A percentile compares a stretch with the other conserved stretches of the same genome.
Conservation (phyloP, 2,329 filamentous ascomycete genomes). For the Penicillium polonicum region DNA sequence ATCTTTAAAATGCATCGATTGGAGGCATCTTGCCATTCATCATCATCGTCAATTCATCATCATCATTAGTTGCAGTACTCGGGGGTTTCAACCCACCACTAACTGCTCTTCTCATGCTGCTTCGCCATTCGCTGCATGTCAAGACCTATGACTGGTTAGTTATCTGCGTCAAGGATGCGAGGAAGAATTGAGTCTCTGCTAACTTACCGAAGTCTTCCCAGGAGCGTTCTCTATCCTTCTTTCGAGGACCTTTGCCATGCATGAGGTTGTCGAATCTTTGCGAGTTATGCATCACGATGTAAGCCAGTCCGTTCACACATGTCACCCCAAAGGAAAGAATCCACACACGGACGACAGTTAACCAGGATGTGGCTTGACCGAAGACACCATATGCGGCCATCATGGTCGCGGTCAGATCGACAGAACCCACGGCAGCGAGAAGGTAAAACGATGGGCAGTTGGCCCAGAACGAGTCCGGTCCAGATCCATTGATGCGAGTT, state of each 20-base stretch:
- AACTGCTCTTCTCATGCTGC: constrained; percentile 85
- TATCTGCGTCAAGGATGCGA: not conserved
- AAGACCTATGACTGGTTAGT: constrained; percentile 67
- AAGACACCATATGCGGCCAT: constrained; percentile 88
- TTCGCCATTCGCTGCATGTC: constrained; percentile 87
- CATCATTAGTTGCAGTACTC: not conserved
- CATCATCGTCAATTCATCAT: not conserved
- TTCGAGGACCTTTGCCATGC: constrained; percentile 83
- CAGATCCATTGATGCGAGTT: constrained; percentile 75
- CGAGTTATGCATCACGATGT: constrained; percentile 80
- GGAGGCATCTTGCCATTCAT: not conserved
- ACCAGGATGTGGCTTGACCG: constrained; percentile 63
- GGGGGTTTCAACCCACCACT: constrained; percentile 30
- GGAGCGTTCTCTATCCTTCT: constrained; percentile 74
- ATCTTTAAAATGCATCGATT: not conserved
- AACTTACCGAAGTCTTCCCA: constrained; percentile 85
- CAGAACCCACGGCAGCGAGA: constrained; percentile 70
- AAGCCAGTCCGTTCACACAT: constrained; percentile 74
- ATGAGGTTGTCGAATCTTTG: constrained; percentile 85
- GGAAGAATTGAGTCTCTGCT: constrained; percentile 6
- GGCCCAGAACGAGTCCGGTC: constrained; percentile 72
- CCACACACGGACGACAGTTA: constrained; percentile 85
- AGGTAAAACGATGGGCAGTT: constrained; percentile 86
- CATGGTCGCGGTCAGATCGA: constrained; percentile 80
- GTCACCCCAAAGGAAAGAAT: constrained; percentile 80